Evolutionary conservation across 495 filamentous ascomycete genomes (phyloP).

Genomic region (Podospora pseudopauciseta): DNA sequence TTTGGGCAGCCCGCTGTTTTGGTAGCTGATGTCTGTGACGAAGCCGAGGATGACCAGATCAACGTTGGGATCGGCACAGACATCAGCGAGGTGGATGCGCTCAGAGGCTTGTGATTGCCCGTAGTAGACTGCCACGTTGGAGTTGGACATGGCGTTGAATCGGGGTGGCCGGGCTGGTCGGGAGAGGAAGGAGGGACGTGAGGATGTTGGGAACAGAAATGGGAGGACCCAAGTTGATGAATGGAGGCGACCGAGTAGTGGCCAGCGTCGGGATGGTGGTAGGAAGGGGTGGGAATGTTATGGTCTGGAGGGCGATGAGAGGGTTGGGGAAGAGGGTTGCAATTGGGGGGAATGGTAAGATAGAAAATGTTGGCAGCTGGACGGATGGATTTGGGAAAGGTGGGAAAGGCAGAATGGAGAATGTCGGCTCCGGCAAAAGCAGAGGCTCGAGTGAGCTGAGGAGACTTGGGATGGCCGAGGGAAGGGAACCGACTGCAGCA

Average conservation of each 20-base stretch:
- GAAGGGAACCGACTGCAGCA: background rate
- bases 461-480: conserved; percentile 1
- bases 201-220: background rate
- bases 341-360: background rate
- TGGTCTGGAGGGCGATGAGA: background rate
- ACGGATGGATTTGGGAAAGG: background rate
- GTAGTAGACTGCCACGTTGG: conserved; percentile 20
- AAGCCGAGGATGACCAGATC: conserved; percentile 25
- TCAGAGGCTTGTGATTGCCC: conserved; percentile 7
- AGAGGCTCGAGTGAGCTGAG: conserved; percentile 1
- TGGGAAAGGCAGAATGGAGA: background rate
- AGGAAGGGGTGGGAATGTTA: background rate
- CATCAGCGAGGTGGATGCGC: conserved; percentile 8
- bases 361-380: background rate
- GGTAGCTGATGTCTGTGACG: conserved; percentile 12
- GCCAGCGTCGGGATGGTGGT: background rate
- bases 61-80: conserved; percentile 21
- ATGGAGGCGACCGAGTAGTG: background rate
- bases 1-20: background rate
- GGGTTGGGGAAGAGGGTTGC: background rate
- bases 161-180: background rate
- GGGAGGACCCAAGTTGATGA: background rate
- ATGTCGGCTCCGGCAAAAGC: conserved; percentile 4
- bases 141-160: conserved; percentile 14
- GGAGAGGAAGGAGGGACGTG: background rate